Evolutionary conservation across 768 basidiomycete genomes (phyloP), one percentile per base, ranked within the genome.

Genomic region (Mycena floridula): DNA sequence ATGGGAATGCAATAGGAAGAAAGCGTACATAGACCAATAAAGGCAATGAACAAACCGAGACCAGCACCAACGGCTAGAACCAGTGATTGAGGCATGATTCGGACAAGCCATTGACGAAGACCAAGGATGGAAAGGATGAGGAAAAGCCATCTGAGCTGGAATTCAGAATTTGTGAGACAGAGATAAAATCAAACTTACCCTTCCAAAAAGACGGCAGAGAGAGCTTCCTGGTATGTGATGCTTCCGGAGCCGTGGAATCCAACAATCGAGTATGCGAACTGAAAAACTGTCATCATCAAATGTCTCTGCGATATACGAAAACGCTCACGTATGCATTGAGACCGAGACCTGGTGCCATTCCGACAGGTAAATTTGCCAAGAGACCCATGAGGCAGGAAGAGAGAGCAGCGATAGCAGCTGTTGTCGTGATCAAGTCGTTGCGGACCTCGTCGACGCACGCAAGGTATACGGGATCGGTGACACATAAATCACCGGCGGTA

Each of bases 211-310:
- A 92, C 85, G 20, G 90, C 90, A 12, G 82, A 79, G 16, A 91
- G 72, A 0, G 89, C 90, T 63, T 93, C 85, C 12, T 73, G 70
- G 59, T 89, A 93, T 7, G 76, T 71, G 56, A 91, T 80, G 42
- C 76, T 71, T 5, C 82, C 82, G 39, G 74, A 73, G 3, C 90
- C 89, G 54, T 89, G 83, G 66, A 82, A 84, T 11, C 90, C 90
- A 21, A 93, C 90, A 12, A 92, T 80, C 15, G 87, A 89, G 63
- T 89, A 93, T 3, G 90, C 73, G 63, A 93, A 91, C 85, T 90
- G 56, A 4, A 47, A 26, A 38, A 5, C 27, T 20, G 37, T 37
- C 23, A 9, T 9, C 11, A 32, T 32, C 28, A 32, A 22, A 36
- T 15, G 32, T 39, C 7, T 24, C 5, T 12, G 4, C n/a, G 24